These are phyloP conservation scores for Verticillium isaacii DNA, from an alignment of 2,329 filamentous ascomycete genomes.

Conservation along the genomic window DNA sequence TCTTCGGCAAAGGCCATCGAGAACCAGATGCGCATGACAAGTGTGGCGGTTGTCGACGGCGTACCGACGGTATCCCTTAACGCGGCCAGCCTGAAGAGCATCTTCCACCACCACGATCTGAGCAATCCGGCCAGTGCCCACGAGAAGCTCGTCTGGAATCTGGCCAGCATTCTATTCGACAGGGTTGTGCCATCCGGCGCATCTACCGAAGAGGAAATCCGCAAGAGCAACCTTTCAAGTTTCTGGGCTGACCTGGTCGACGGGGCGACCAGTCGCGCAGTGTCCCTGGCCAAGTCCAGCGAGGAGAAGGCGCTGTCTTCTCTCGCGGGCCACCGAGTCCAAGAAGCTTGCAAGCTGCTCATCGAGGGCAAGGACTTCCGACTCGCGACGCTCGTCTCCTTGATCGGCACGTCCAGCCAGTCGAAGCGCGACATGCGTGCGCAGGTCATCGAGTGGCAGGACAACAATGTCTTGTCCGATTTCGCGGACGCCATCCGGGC, in stretches of 20 bases:
- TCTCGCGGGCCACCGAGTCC: slow-evolving; percentile 72
- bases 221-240: slow-evolving; percentile 61
- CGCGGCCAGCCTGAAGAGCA: slow-evolving; percentile 25
- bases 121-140: slow-evolving; percentile 45
- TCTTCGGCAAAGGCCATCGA: slow-evolving; percentile 49
- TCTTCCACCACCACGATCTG: slow-evolving; percentile 36
- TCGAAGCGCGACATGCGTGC: slow-evolving; percentile 70
- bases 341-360: slow-evolving; percentile 78
- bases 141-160: slow-evolving; percentile 76
- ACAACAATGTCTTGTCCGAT: slow-evolving; percentile 79
- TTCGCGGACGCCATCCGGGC: slow-evolving; percentile 80
- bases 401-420: slow-evolving; percentile 69
- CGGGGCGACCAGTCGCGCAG: slow-evolving; percentile 46
- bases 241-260: slow-evolving; percentile 66
- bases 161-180: slow-evolving; percentile 85
- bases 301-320: slow-evolving; percentile 83
- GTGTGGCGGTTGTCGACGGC: slow-evolving; percentile 47
- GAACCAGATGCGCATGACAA: slow-evolving; percentile 51
- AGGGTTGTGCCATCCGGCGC: slow-evolving; percentile 37
- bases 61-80: slow-evolving; percentile 55
- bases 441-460: slow-evolving; percentile 81
- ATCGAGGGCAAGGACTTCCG: slow-evolving; percentile 73
- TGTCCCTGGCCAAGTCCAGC: slow-evolving; percentile 54
- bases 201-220: slow-evolving; percentile 29
- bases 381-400: slow-evolving; percentile 77